Evolutionary conservation across 2,329 filamentous ascomycete genomes (phyloP).

Genomic region (Botrytis sinoallii): DNA sequence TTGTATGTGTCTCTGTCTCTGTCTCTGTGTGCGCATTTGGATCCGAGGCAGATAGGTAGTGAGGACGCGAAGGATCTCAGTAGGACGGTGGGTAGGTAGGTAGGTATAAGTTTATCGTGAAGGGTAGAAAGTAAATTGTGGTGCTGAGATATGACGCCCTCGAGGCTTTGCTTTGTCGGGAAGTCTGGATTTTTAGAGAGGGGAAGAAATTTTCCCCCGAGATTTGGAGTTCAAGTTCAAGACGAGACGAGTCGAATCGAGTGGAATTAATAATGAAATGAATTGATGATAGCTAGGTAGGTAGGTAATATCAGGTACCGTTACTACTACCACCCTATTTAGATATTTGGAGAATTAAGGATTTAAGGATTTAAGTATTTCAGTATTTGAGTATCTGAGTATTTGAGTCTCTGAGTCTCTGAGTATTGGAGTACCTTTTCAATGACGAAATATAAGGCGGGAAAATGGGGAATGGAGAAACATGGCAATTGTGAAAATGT

Average conservation of each 20-base stretch:
- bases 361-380: neutral
- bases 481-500: neutral
- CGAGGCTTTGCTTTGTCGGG: neutral
- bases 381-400: neutral
- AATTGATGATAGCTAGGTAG: neutral
- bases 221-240: neutral
- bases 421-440: neutral
- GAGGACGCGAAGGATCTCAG: neutral
- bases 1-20: neutral
- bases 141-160: neutral
- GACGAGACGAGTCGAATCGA: neutral
- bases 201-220: neutral
- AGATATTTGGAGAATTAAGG: neutral
- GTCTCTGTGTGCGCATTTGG: neutral
- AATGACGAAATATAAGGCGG: neutral
- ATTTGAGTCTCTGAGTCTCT: neutral
- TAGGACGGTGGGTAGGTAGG: neutral
- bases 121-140: neutral
- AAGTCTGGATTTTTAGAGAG: neutral
- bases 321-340: neutral
- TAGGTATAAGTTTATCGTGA: neutral
- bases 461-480: neutral
- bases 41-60: neutral
- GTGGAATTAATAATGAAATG: neutral
- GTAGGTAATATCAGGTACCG: neutral